Base-by-base conservation (phyloP, 169 alveolate genomes). In the Plasmodium vivax region DNA sequence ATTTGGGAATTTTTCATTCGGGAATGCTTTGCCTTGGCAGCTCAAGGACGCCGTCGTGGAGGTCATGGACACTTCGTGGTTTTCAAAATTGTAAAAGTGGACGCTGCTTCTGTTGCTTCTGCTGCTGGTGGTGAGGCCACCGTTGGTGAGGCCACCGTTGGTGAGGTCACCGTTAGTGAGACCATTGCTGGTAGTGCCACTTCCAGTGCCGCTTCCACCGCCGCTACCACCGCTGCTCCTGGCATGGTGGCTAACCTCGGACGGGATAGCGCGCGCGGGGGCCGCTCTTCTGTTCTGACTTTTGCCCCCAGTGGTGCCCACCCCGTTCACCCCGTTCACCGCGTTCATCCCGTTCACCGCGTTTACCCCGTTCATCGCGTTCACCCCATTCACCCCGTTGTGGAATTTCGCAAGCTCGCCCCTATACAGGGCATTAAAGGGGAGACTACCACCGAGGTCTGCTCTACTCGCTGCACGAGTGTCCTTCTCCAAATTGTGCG, bases 21-120 rank as follows among this genome's bases (percentile, higher is more conserved):
- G 14, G 16, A 82, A 30, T 79, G 5, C 90, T 38, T 58, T 43
- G 45, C 41, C 68, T 85, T 75, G 75, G 38, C 45, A 38, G 32
- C 85, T 75, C 36, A 73, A 56, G 19, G 93, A 74, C 2, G 85
- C 85, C 56, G 82, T 54, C 3, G 93, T 85, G 2, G 93, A 85
- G 3, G 93, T 85, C 47, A 83, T 85, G 54, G 93, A 85, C 16
- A 85, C 41, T 85, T 85, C 82, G 32, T 56, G 93, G 54, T 85
- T 85, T 8, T 56, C 87, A 9, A 75, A 34, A 73, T 73, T 32
- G 68, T 34, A 85, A 34, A 77, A 56, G 58, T 74, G 85, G 23
- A 85, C 23, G 56, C 54, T 72, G 41, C 30, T 83, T 34, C 72
- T 54, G 27, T 19, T 30, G 9, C 58, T 30, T 7, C 10, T 36